Conservation (phyloP, 2,329 filamentous ascomycete species). For the Alternaria brassicicola region DNA sequence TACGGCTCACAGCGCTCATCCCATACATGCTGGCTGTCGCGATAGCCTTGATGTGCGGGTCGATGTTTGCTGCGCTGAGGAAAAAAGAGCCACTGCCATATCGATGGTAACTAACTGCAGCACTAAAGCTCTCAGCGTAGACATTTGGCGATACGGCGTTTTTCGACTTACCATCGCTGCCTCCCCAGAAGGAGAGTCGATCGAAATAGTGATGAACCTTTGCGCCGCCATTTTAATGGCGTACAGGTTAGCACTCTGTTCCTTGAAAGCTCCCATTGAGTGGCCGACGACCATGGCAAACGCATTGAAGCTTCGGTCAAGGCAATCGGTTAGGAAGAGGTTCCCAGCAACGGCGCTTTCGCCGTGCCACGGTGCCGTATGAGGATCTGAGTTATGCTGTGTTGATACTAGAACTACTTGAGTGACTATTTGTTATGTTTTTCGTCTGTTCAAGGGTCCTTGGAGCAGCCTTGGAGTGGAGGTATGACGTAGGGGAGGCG, state of each 20-base stretch:
- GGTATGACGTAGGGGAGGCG: background rate
- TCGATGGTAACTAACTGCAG: conserved; percentile 43
- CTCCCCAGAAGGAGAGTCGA: conserved; percentile 36
- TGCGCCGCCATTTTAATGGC: conserved; percentile 38
- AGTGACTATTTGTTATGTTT: background rate
- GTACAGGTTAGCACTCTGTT: conserved; percentile 42
- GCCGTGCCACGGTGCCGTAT: background rate
- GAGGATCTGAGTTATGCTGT: background rate
- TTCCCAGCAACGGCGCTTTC: conserved; percentile 12
- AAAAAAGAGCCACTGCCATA: conserved; percentile 39
- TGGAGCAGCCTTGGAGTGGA: background rate
- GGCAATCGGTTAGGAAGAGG: conserved; percentile 6
- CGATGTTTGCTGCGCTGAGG: conserved; percentile 47
- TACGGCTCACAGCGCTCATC: conserved; percentile 20
- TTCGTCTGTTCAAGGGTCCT: background rate
- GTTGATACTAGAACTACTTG: background rate
- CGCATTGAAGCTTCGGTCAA: conserved; percentile 7
- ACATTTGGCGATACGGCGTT: conserved; percentile 34
- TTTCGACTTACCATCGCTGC: conserved; percentile 33
- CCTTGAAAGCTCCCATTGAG: conserved; percentile 41
- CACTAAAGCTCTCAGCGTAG: conserved; percentile 41
- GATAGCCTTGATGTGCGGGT: conserved; percentile 32
- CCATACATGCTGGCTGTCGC: conserved; percentile 32
- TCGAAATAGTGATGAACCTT: conserved; percentile 34
- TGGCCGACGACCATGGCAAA: conserved; percentile 38